Conservation (phyloP, 176 grass and related monocot species). For the Phragmites australis region DNA sequence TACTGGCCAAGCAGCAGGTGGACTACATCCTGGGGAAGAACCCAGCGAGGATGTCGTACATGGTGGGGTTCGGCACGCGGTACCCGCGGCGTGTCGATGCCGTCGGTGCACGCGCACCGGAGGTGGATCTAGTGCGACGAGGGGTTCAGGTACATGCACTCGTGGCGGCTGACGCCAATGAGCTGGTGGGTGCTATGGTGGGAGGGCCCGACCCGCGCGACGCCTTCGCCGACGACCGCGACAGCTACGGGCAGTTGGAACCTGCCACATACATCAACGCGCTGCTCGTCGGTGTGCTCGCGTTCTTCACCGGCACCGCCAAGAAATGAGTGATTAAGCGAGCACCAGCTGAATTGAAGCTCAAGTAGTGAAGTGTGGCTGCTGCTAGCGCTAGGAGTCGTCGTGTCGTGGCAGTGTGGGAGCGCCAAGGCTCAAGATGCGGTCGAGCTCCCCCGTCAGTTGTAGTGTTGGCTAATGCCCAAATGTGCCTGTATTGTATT, state of each 20-base stretch:
- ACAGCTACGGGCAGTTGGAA: constrained; percentile 72
- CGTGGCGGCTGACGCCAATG: constrained; percentile 58
- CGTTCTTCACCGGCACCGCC: constrained; percentile 64
- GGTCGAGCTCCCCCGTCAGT: constrained; percentile 56
- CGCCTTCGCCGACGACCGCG: constrained; percentile 68
- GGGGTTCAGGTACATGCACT: constrained; percentile 77
- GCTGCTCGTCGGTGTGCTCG: constrained; percentile 76
- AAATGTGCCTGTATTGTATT: too few species aligned
- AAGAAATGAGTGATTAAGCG: too few species aligned
- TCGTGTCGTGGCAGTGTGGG: constrained; percentile 29
- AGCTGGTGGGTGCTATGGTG: constrained; percentile 64
- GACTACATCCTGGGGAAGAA: constrained; percentile 87
- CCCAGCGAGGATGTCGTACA: constrained; percentile 71
- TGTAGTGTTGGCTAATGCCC: neutral
- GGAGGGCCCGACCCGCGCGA: constrained; percentile 64
- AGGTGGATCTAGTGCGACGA: constrained; percentile 50
- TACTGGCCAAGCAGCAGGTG: constrained; percentile 67
- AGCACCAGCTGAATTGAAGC: neutral
- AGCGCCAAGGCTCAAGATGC: constrained; percentile 37
- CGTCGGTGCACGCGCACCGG: constrained; percentile 51
- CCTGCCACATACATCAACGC: constrained; percentile 94
- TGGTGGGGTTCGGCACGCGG: constrained; percentile 66
- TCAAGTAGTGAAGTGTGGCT: neutral
- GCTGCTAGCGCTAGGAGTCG: neutral
- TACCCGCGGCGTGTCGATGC: constrained; percentile 71